phyloP scores from a whole-genome alignment of 345 rosid species.

The Aquilaria sinensis region DNA sequence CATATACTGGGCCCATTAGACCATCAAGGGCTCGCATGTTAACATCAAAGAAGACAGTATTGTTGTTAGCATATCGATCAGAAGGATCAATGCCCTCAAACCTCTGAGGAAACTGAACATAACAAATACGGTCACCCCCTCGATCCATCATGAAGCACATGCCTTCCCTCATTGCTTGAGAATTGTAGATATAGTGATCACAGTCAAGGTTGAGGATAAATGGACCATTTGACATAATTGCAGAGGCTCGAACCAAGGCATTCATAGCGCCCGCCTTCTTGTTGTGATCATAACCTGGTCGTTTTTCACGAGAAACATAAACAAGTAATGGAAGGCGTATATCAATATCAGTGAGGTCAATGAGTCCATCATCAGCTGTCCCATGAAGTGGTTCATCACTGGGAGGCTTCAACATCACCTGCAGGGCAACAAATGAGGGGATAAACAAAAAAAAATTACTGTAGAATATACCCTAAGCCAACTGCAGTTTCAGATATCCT shows the following conservation, averaged over 20 bases:
- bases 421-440: slow-evolving; percentile 13
- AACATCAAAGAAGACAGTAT: slow-evolving; percentile 97
- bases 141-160: slow-evolving; percentile 99
- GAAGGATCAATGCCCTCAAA: slow-evolving; percentile 99
- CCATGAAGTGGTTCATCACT: slow-evolving; percentile 89
- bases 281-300: slow-evolving; percentile 98
- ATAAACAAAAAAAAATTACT: slow-evolving; percentile 6
- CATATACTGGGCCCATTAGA: slow-evolving; percentile 95
- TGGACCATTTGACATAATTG: slow-evolving; percentile 95
- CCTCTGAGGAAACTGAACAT: slow-evolving; percentile 96
- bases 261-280: slow-evolving; percentile 99
- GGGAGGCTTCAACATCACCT: slow-evolving; percentile 99
- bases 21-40: slow-evolving; percentile 99
- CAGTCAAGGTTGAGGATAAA: slow-evolving; percentile 97
- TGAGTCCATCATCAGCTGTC: slow-evolving; percentile 50
- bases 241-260: slow-evolving; percentile 96
- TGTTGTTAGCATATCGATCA: slow-evolving; percentile 94
- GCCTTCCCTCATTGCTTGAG: slow-evolving; percentile 91
- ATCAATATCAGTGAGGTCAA: slow-evolving; percentile 79
- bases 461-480: not conserved
- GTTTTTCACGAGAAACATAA: slow-evolving; percentile 97
- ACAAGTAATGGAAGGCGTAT: slow-evolving; percentile 97
- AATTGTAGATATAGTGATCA: slow-evolving; percentile 96
- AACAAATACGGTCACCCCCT: slow-evolving; percentile 92
- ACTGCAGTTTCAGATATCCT: too few relatives aligned